phyloP scores from a whole-genome alignment of 2,329 filamentous ascomycete species.

The Ustulina deusta region DNA sequence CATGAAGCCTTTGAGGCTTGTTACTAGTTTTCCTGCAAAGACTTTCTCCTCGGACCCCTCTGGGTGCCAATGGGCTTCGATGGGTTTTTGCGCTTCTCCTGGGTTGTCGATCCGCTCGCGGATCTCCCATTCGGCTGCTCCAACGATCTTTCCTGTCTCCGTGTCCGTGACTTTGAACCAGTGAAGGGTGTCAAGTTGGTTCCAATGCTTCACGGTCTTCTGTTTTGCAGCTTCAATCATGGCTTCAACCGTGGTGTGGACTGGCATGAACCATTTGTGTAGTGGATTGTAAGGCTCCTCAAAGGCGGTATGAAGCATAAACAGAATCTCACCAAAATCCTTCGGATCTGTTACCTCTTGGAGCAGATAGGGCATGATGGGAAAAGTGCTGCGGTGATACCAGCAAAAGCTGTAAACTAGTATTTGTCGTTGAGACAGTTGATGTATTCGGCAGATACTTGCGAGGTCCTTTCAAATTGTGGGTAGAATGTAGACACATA shows the following conservation, averaged over 20 bases:
- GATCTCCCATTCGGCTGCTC: conserved; percentile 36
- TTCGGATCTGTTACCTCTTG: conserved; percentile 32
- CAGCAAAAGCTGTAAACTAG: too few relatives aligned
- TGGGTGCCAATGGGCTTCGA: conserved; percentile 34
- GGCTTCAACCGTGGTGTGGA: conserved; percentile 34
- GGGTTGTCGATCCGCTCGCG: conserved; percentile 10
- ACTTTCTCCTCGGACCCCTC: conserved; percentile 34
- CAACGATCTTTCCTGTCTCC: conserved; percentile 29
- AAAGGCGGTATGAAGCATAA: conserved; percentile 34
- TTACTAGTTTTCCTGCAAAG: conserved; percentile 33
- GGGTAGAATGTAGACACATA: too few relatives aligned
- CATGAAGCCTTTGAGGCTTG: conserved; percentile 33
- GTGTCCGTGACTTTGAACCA: conserved; percentile 37
- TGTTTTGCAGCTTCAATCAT: conserved; percentile 29
- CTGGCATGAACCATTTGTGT: conserved; percentile 38
- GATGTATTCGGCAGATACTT: too few relatives aligned
- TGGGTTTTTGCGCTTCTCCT: conserved; percentile 24
- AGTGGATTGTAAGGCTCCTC: conserved; percentile 37
- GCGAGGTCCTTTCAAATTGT: too few relatives aligned
- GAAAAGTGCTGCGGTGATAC: too few relatives aligned
- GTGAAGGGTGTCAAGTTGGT: conserved; percentile 12
- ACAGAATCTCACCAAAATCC: conserved; percentile 36
- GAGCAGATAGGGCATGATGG: conserved; percentile 18
- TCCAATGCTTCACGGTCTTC: conserved; percentile 33
- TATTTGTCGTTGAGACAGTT: too few relatives aligned